These are phyloP conservation scores for Cercophora newfieldiana DNA, from an alignment of 495 filamentous ascomycete genomes.

Conservation along the genomic window DNA sequence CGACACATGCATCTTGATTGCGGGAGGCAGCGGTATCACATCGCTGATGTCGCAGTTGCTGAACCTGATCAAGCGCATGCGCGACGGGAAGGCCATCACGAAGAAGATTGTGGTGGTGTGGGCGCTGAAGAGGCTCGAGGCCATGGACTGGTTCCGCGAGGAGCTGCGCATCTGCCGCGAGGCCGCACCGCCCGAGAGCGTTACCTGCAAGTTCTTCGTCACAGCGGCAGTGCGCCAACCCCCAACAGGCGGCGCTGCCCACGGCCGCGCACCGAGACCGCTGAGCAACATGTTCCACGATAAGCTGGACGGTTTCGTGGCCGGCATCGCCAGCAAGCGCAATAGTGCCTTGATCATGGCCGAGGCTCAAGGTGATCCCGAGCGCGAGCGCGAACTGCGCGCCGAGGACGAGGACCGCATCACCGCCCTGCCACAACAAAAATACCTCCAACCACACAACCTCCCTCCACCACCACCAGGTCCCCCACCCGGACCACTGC, in stretches of 20 bases:
- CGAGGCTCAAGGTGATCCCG: constrained; percentile 76
- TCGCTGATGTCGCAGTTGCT: constrained; percentile 87
- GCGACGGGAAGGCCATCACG: constrained; percentile 88
- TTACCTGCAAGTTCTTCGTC: constrained; percentile 93
- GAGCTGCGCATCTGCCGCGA: constrained; percentile 88
- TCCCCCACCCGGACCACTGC: constrained; percentile 34
- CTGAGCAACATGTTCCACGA: constrained; percentile 74
- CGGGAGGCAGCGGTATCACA: constrained; percentile 92
- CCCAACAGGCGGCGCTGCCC: constrained; percentile 24
- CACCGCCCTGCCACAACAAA: constrained; percentile 69
- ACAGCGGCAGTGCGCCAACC: constrained; percentile 66
- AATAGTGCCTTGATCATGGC: constrained; percentile 76
- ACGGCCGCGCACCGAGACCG: constrained; percentile 56
- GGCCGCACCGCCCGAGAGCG: constrained; percentile 75
- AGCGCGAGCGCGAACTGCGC: constrained; percentile 74
- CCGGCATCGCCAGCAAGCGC: constrained; percentile 77
- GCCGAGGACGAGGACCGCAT: constrained; percentile 85
- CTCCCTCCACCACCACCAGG: constrained; percentile 46
- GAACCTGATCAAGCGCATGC: constrained; percentile 91
- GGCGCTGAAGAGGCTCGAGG: constrained; percentile 85
- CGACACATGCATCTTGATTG: constrained; percentile 88
- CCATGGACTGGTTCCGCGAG: constrained; percentile 98
- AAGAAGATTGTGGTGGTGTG: constrained; percentile 87
- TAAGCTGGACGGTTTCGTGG: constrained; percentile 78
- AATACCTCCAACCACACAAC: constrained; percentile 54